Percentiles rank a stretch among this genome's conserved stretches.
These are phyloP conservation scores for Thermoascus crustaceus DNA, from an alignment of 2,329 filamentous ascomycete species.

Conservation along the genomic window DNA sequence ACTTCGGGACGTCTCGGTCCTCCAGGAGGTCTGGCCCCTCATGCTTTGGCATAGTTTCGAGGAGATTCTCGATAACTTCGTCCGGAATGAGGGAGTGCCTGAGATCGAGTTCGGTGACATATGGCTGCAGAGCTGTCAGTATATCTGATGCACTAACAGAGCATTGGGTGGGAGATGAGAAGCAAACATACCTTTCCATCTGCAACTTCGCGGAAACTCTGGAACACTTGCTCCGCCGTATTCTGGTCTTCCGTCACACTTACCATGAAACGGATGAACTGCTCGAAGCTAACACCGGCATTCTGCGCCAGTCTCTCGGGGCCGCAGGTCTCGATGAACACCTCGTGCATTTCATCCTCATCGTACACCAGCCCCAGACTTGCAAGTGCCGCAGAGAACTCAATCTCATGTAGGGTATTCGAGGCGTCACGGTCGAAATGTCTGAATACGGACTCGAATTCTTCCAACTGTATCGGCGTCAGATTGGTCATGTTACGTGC, in stretches of 20 bases:
- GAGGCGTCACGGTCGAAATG: slow-evolving; percentile 93
- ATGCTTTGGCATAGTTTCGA: slow-evolving; percentile 78
- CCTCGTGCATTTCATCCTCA: slow-evolving; percentile 95
- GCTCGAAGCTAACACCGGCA: slow-evolving; percentile 80
- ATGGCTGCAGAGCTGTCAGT: slow-evolving; percentile 49
- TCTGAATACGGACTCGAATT: slow-evolving; percentile 96
- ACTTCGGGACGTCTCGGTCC: slow-evolving; percentile 78
- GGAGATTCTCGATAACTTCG: slow-evolving; percentile 88
- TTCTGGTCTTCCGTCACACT: slow-evolving; percentile 98
- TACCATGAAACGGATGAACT: slow-evolving; percentile 99
- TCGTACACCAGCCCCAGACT: slow-evolving; percentile 92
- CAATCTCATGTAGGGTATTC: slow-evolving; percentile 84
- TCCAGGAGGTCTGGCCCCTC: slow-evolving; percentile 76
- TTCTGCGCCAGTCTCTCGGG: slow-evolving; percentile 48
- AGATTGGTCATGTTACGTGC: slow-evolving; percentile 98
- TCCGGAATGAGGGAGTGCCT: slow-evolving; percentile 92
- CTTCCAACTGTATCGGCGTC: slow-evolving; percentile 94
- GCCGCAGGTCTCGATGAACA: slow-evolving; percentile 79
- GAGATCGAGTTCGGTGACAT: slow-evolving; percentile 95
- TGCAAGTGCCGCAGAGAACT: slow-evolving; percentile 93
- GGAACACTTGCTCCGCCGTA: slow-evolving; percentile 95
- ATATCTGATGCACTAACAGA: not conserved
- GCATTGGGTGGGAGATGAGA: not conserved
- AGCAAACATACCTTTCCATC: slow-evolving; percentile 66
- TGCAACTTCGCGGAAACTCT: slow-evolving; percentile 93